Conservation (phyloP, 257 asterid species). For the Thymus quinquecostatus region DNA sequence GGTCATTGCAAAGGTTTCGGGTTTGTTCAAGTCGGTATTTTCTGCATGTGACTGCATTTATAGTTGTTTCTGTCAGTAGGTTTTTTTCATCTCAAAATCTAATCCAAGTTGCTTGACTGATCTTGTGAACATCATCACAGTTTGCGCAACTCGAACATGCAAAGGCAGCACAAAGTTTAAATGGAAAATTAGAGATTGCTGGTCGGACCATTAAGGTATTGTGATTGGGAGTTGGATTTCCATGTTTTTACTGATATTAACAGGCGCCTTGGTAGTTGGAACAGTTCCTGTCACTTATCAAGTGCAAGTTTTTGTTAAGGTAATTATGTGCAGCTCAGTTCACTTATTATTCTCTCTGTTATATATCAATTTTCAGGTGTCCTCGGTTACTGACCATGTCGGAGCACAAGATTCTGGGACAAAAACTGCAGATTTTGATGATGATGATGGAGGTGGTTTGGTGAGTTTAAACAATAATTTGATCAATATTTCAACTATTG, state of each 20-base stretch:
- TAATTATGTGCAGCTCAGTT: not conserved
- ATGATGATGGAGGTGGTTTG: constrained; percentile 99
- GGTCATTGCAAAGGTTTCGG: constrained; percentile 99
- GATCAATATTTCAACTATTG: not conserved
- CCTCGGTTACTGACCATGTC: constrained; percentile 90
- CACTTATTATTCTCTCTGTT: not conserved
- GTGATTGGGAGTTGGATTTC: constrained; percentile 4
- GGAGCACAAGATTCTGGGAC: constrained; percentile 86
- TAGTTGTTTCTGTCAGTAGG: not conserved
- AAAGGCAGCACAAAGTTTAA: constrained; percentile 91
- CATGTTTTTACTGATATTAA: constrained; percentile 14
- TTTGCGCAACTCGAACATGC: constrained; percentile 92
- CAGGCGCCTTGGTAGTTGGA: not conserved
- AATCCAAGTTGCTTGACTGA: constrained; percentile 1
- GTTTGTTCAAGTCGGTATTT: constrained; percentile 90
- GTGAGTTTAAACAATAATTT: constrained; percentile 49
- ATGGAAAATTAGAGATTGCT: constrained; percentile 94
- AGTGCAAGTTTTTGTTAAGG: constrained; percentile 7
- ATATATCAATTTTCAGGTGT: constrained; percentile 60
- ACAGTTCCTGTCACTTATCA: not conserved
- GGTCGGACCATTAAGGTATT: constrained; percentile 93
- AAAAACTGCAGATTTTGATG: constrained; percentile 98
- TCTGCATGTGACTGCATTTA: constrained; percentile 15
- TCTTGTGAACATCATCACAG: constrained; percentile 43
- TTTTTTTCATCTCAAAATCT: not conserved